Percentiles rank a stretch among this genome's conserved stretches.
Evolutionary conservation across 1,284 basidiomycete species (phyloP).

Genomic region (Stereum hirsutum): DNA sequence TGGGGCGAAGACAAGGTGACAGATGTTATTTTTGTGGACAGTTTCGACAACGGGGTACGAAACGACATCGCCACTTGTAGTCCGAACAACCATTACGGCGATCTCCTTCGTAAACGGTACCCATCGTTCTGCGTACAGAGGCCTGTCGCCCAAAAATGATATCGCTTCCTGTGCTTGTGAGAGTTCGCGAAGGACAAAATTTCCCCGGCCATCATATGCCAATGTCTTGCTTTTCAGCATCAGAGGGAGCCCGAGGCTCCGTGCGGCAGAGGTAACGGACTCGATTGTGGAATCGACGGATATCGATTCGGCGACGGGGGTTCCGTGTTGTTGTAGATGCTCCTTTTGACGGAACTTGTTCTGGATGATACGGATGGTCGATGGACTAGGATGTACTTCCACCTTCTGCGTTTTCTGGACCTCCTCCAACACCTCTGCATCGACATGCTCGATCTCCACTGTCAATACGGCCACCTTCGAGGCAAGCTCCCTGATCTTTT

Average conservation of each 20-base stretch:
- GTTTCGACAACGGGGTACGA: conserved; percentile 96
- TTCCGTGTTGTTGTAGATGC: conserved; percentile 51
- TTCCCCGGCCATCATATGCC: conserved; percentile 96
- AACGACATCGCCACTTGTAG: conserved; percentile 61
- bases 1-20: conserved; percentile 89
- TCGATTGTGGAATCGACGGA: conserved; percentile 46
- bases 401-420: conserved; percentile 45
- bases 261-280: conserved; percentile 46
- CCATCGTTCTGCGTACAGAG: conserved; percentile 92
- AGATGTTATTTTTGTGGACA: conserved; percentile 90
- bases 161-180: conserved; percentile 58
- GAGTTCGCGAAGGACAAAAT: conserved; percentile 67
- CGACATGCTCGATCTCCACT: conserved; percentile 97
- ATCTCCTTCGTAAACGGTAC: conserved; percentile 87
- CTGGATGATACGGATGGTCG: conserved; percentile 86
- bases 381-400: conserved; percentile 79
- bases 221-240: conserved; percentile 96
- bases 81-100: conserved; percentile 95
- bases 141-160: conserved; percentile 50
- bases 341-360: conserved; percentile 92
- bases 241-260: conserved; percentile 73
- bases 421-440: conserved; percentile 68
- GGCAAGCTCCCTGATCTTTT: conserved; percentile 78
- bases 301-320: conserved; percentile 73
- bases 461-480: conserved; percentile 83